Evolutionary conservation across 2,329 filamentous ascomycete genomes (phyloP), one percentile per base, ranked within the genome.

Genomic region (Monilinia polystroma): DNA sequence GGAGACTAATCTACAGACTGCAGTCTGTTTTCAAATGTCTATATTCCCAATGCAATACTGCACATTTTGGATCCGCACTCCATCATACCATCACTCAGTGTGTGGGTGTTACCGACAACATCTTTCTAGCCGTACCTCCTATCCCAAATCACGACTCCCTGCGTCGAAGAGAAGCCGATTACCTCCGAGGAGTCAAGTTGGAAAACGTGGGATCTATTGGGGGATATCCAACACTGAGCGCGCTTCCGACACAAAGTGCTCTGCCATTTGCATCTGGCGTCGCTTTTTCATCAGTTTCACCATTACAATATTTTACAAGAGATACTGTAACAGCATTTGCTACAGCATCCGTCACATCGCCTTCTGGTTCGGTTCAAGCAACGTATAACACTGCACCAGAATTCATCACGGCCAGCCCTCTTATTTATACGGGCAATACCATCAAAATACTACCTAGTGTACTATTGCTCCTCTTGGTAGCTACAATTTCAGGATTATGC

Each of bases 41-140:
- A 23, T 77, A 78, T 67, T 77, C 77, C 7, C 77, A 78, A 67
- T 78, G 77, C 60, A 73, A 75, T 55, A 77, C 75, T 20, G 68
- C 70, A 55, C 72, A 76, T 51, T 78, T 77, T 63, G 74, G 73
- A 23, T 68, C 71, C 26, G 77, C 77, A 16, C 71, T 78, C 29
- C 76, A 78, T 67, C 69, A 76, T 66, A 70, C 73, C 20, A 73
- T 77, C 10, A 70, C 71, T 49, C 71, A 72, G 68, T 78, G 77
- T 66, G 70, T 72, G 52, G 70, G 65, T 23, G 63, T 68, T 32
- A 68, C 58, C 14, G 66, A 68, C 32, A 71, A 74, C 32, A 53
- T 70, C 32, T 69, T 73, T 51, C 49, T 65, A 41, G 68, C 67
- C 20, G 54, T 69, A 14, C 72, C 72, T 51, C 71, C 71, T 5